Conservation (phyloP, 495 filamentous ascomycete species). For the Tuber melanosporum region DNA sequence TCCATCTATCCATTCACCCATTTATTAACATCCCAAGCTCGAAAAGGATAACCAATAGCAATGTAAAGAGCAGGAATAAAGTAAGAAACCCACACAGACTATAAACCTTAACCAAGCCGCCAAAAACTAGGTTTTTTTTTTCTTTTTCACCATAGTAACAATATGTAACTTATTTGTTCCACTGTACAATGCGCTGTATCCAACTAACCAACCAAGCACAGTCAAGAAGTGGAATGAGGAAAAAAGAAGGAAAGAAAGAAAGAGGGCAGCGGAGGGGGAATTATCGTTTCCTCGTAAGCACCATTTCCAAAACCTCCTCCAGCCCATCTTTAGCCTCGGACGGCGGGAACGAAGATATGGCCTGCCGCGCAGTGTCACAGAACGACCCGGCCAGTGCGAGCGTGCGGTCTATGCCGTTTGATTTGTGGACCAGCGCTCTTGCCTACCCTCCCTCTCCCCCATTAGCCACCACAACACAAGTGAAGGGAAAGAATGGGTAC, state of each 20-base stretch:
- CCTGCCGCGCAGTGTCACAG: conserved; percentile 74
- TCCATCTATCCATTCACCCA: not conserved
- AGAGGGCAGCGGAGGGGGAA: not conserved
- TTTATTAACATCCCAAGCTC: not conserved
- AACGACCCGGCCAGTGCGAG: conserved; percentile 83
- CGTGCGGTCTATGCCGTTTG: conserved; percentile 75
- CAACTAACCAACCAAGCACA: not conserved
- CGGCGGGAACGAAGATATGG: conserved; percentile 75
- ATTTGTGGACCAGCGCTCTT: conserved; percentile 70
- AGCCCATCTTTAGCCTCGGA: conserved; percentile 87
- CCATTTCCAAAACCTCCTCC: conserved; percentile 88
- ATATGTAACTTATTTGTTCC: not conserved
- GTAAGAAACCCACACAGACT: not conserved
- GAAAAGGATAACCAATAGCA: not conserved
- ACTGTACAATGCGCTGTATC: not conserved
- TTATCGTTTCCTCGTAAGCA: conserved; percentile 80
- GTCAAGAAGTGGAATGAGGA: not conserved
- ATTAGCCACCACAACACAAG: conserved; percentile 16
- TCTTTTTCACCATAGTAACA: too few species aligned
- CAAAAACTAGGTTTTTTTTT: not conserved
- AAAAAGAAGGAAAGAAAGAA: not conserved
- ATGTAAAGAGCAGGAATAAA: not conserved
- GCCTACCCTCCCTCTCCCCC: conserved; percentile 52
- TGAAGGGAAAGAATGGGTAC: conserved; percentile 45
- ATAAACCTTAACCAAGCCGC: not conserved